These are phyloP conservation scores for Mortierella hygrophila DNA, from an alignment of 192 early-diverging fungal species.

Conservation along the genomic window DNA sequence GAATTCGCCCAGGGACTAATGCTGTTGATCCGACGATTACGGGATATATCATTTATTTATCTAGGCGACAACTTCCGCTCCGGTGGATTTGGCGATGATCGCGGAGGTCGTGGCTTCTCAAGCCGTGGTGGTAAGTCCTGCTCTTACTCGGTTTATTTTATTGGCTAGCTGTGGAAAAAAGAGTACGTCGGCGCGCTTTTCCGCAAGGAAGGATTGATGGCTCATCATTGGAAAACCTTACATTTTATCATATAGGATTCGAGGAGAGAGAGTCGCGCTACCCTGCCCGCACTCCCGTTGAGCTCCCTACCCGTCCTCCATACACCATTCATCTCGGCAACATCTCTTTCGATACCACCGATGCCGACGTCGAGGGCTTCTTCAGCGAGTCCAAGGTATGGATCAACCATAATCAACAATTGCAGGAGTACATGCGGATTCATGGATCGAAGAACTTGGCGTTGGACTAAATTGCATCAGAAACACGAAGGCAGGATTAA, in stretches of 20 bases:
- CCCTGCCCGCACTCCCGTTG: slow-evolving; percentile 62
- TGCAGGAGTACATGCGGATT: background rate
- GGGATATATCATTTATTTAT: background rate
- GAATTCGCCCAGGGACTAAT: slow-evolving; percentile 7
- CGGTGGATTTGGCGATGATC: slow-evolving; percentile 49
- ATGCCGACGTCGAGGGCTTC: slow-evolving; percentile 78
- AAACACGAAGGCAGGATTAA: background rate
- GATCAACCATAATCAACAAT: background rate
- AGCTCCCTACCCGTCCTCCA: slow-evolving; percentile 87
- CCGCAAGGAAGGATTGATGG: background rate
- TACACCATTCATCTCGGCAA: slow-evolving; percentile 94
- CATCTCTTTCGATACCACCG: slow-evolving; percentile 87
- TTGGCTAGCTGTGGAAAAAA: background rate
- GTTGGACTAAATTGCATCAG: background rate
- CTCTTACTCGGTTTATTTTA: background rate
- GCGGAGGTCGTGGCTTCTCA: slow-evolving; percentile 48
- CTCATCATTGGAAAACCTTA: slow-evolving; percentile 24
- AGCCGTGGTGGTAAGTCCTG: slow-evolving; percentile 49
- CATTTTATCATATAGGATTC: slow-evolving; percentile 25
- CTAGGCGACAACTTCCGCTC: slow-evolving; percentile 43
- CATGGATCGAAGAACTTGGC: background rate
- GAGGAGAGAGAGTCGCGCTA: slow-evolving; percentile 58
- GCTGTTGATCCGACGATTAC: background rate
- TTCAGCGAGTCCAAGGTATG: slow-evolving; percentile 80
- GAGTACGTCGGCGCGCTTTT: background rate